Percentiles rank a stretch among this genome's conserved stretches.
phyloP scores from a whole-genome alignment of 345 rosid species.

The thale cress (Arabidopsis thaliana) region DNA sequence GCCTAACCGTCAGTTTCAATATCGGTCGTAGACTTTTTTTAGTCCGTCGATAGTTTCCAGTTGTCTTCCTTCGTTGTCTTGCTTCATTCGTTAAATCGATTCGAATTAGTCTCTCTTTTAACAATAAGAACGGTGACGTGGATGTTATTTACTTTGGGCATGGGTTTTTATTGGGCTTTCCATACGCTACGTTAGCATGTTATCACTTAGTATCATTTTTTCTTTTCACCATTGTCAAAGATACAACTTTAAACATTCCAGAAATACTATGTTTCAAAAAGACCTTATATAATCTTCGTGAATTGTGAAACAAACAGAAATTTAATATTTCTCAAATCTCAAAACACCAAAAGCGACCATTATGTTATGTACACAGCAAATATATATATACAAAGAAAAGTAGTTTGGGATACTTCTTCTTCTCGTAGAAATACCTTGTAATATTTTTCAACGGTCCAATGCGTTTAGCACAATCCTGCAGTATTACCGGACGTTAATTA shows the following conservation, averaged over 20 bases:
- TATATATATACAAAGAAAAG: background rate
- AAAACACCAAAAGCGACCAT: background rate
- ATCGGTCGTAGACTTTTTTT: conserved; percentile 17
- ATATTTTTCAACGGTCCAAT: conserved; percentile 69
- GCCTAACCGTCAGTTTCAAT: conserved; percentile 21
- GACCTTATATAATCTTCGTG: background rate
- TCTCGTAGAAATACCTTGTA: background rate
- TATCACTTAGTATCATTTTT: background rate
- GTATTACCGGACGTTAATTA: background rate
- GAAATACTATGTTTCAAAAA: background rate
- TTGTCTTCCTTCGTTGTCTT: background rate
- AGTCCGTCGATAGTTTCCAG: conserved; percentile 27
- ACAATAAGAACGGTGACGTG: conserved; percentile 8
- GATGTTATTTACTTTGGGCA: background rate
- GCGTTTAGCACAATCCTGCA: conserved; percentile 74
- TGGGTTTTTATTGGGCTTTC: background rate
- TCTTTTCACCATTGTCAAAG: background rate
- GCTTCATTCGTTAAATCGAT: conserved; percentile 18
- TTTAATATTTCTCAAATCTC: background rate
- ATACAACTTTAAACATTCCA: background rate
- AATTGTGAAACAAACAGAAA: background rate
- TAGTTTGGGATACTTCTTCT: background rate
- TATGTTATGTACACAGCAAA: conserved; percentile 10
- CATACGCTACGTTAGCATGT: background rate
- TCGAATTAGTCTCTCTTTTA: background rate